Evolutionary conservation across 352 stramenopile species (phyloP).

Genomic region (Lagenidium giganteum): DNA sequence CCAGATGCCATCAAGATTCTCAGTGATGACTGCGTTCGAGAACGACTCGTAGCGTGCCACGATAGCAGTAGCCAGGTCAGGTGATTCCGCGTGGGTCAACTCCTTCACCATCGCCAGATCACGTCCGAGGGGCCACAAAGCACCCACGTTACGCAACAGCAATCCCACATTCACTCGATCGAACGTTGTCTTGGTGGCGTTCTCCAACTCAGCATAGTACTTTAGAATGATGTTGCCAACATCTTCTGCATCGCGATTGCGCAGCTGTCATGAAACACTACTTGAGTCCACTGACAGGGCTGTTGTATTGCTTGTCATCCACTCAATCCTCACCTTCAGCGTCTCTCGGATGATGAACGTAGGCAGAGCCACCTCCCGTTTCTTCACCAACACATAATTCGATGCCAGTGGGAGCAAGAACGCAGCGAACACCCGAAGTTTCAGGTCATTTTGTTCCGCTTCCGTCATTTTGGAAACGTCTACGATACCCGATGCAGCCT

Average conservation of each 20-base stretch:
- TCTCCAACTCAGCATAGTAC: conserved; percentile 23
- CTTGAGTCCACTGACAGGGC: background rate
- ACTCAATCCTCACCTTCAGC: conserved; percentile 47
- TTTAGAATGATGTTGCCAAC: conserved; percentile 48
- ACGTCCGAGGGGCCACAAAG: conserved; percentile 49
- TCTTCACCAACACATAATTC: conserved; percentile 53
- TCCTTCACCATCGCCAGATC: conserved; percentile 53
- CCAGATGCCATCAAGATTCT: conserved; percentile 43
- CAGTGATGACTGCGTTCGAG: conserved; percentile 14
- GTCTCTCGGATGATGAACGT: conserved; percentile 51
- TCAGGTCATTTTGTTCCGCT: conserved; percentile 34
- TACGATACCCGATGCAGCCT: conserved; percentile 3
- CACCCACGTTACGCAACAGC: conserved; percentile 49
- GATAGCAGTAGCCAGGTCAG: conserved; percentile 11
- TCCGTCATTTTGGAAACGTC: conserved; percentile 30
- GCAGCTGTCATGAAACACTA: conserved; percentile 17
- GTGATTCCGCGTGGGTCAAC: conserved; percentile 19
- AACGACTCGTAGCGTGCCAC: conserved; percentile 36
- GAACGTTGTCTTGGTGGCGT: conserved; percentile 15
- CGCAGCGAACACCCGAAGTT: conserved; percentile 47
- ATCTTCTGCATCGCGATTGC: conserved; percentile 57
- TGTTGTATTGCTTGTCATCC: too few species aligned
- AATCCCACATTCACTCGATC: conserved; percentile 46
- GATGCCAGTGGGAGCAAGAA: conserved; percentile 48
- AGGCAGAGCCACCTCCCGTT: conserved; percentile 34